A percentile compares a stretch with the other conserved stretches of the same genome.
Evolutionary conservation across 495 filamentous ascomycete species (phyloP).

Genomic region (Annulohypoxylon stygium): DNA sequence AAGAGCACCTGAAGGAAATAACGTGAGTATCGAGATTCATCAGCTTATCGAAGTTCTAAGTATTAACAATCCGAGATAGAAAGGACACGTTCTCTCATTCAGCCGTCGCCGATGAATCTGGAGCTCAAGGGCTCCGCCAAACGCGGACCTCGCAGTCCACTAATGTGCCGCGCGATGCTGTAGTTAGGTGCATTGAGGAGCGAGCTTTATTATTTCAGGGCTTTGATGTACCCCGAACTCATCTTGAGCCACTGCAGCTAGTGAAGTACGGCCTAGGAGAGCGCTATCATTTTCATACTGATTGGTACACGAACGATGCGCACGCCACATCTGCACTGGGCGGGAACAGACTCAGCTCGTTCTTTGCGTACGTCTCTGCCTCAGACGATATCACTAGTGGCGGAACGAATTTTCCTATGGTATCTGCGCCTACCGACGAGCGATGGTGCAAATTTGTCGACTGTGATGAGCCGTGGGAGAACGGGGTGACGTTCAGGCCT

Average conservation of each 20-base stretch:
- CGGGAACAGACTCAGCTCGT: slow-evolving; percentile 65
- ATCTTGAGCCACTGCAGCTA: slow-evolving; percentile 67
- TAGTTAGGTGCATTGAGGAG: slow-evolving; percentile 75
- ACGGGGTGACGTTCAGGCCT: slow-evolving; percentile 75
- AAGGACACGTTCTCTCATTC: slow-evolving; percentile 59
- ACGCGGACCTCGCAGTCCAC: slow-evolving; percentile 63
- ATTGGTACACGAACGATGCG: slow-evolving; percentile 65
- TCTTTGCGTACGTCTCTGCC: slow-evolving; percentile 69
- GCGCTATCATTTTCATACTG: slow-evolving; percentile 67
- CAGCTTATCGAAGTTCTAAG: neutral
- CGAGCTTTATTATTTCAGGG: slow-evolving; percentile 80
- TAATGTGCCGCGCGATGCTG: slow-evolving; percentile 63
- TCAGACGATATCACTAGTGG: slow-evolving; percentile 64
- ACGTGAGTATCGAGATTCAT: slow-evolving; percentile 51
- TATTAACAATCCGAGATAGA: slow-evolving; percentile 35
- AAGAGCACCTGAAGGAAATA: slow-evolving; percentile 56
- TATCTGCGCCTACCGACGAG: slow-evolving; percentile 54
- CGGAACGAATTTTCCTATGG: slow-evolving; percentile 68
- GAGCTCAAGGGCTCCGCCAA: slow-evolving; percentile 48
- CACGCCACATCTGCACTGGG: slow-evolving; percentile 56
- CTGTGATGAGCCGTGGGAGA: slow-evolving; percentile 65
- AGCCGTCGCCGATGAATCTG: slow-evolving; percentile 51
- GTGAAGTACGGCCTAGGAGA: slow-evolving; percentile 65
- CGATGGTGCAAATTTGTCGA: slow-evolving; percentile 73
- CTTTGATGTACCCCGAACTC: slow-evolving; percentile 58